Evolutionary conservation across 2,329 filamentous ascomycete species (phyloP), one percentile per base, ranked within the genome.

Genomic region (Alternaria panax): DNA sequence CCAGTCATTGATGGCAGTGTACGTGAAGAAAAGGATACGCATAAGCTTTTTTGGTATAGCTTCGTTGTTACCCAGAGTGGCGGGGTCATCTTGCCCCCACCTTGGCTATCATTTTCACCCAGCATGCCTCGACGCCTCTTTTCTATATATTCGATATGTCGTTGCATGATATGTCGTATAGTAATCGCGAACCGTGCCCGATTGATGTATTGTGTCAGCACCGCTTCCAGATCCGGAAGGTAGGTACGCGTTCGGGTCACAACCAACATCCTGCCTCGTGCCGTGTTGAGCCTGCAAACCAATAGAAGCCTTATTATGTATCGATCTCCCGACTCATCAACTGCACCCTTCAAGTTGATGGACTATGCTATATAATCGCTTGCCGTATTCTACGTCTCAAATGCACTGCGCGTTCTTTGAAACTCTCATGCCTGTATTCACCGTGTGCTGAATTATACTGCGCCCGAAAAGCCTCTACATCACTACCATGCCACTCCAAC

Each of bases 401-500:
- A 14, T 16, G 14, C 5, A 34, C 30, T 34, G 30, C 30, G n/a
- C n/a, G n/a, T n/a, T n/a, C n/a, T n/a, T n/a, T n/a, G n/a, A n/a
- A n/a, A n/a, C n/a, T n/a, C n/a, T n/a, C n/a, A n/a, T n/a, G n/a
- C n/a, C n/a, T n/a, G n/a, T n/a, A n/a, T n/a, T n/a, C n/a, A n/a
- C n/a, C n/a, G n/a, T n/a, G n/a, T n/a, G n/a, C n/a, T n/a, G n/a
- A n/a, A n/a, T n/a, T n/a, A n/a, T 22, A 11, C 22, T 25, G n/a
- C n/a, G 18, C n/a, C 40, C 12, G 7, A 16, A 42, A 11, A 14
- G 7, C 22, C 4, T 14, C 12, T 25, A 24, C 12, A 11, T 24
- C 18, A n/a, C 27, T 1, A 2, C 28, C 32, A 77, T 77, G 73
- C 67, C 72, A 6, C 60, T 75, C 2, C 50, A 63, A 46, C 57